Evolutionary conservation across 2,329 filamentous ascomycete genomes (phyloP), one percentile per base, ranked within the genome.

Genomic region (Tympanopsis confertula): DNA sequence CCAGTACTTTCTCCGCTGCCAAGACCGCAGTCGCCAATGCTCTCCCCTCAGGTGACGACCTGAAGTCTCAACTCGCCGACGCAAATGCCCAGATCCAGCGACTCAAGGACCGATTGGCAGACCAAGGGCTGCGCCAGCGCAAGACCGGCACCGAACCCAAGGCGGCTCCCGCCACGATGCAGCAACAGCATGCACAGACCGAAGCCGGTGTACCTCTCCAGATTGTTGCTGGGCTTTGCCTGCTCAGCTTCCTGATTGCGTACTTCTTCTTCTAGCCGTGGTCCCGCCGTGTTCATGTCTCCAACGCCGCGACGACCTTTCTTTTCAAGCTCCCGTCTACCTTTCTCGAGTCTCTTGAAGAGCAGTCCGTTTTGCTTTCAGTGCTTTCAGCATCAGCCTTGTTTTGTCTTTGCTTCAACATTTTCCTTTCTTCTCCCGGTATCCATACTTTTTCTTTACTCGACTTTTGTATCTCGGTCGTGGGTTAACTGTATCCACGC

Each of bases 231-330:
- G 65, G 63, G 15, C 57, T 82, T 35, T 82, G 77, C 50, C 60
- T 82, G 48, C 50, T 79, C 41, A 75, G 74, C 57, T 82, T 82
- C 59, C 57, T 82, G 48, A 62, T 82, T 44, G 78, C 77, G 35
- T 82, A 81, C 57, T 68, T 82, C 52, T 71, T 82, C 58, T 82
- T 82, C 56, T 82, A 64, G 64, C 43, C 41, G 41, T 32, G 40
- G n/a, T n/a, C n/a, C n/a, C n/a, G n/a, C n/a, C n/a, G n/a, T n/a
- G n/a, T n/a, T n/a, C n/a, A n/a, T n/a, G n/a, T n/a, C n/a, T n/a
- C n/a, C n/a, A n/a, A n/a, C n/a, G n/a, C n/a, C n/a, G n/a, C n/a
- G n/a, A n/a, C n/a, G n/a, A n/a, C n/a, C n/a, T n/a, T n/a, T n/a
- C n/a, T n/a, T n/a, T n/a, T n/a, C n/a, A n/a, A n/a, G n/a, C n/a